Conservation (phyloP, 257 asterid genomes). For the Catharanthus roseus region DNA sequence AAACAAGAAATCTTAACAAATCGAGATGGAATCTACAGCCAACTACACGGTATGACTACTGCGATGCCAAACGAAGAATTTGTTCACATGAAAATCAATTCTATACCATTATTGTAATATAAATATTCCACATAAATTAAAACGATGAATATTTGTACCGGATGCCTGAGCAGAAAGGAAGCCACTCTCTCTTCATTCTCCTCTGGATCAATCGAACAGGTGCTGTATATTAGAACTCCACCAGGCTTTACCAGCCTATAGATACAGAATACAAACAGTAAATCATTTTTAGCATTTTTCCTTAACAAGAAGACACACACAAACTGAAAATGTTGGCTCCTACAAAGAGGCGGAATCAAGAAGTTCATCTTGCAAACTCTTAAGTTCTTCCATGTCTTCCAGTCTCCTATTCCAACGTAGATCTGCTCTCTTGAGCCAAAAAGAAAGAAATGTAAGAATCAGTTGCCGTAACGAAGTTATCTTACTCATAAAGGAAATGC, state of each 20-base stretch:
- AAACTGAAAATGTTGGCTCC: conserved; percentile 18
- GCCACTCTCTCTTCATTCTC: conserved; percentile 88
- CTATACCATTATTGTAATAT: neutral
- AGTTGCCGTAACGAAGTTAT: neutral
- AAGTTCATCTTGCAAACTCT: conserved; percentile 66
- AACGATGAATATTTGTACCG: conserved; percentile 32
- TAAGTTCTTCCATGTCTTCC: conserved; percentile 89
- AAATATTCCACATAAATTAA: neutral
- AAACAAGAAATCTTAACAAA: neutral
- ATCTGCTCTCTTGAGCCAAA: conserved; percentile 72
- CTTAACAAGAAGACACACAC: conserved; percentile 2
- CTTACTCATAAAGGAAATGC: neutral
- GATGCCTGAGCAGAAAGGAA: conserved; percentile 76
- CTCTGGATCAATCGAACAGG: conserved; percentile 81
- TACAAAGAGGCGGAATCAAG: conserved; percentile 85
- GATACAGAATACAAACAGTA: conserved; percentile 12
- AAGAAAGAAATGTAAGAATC: conserved; percentile 16
- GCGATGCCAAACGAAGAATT: conserved; percentile 1
- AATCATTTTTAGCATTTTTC: no score
- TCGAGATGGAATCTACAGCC: neutral
- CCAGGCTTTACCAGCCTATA: conserved; percentile 76
- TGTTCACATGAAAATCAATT: neutral
- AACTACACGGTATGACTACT: neutral
- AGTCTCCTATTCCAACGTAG: conserved; percentile 83
- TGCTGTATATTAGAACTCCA: conserved; percentile 76